These are phyloP conservation scores for Luvunga scandens DNA, from an alignment of 345 rosid species.

Conservation along the genomic window DNA sequence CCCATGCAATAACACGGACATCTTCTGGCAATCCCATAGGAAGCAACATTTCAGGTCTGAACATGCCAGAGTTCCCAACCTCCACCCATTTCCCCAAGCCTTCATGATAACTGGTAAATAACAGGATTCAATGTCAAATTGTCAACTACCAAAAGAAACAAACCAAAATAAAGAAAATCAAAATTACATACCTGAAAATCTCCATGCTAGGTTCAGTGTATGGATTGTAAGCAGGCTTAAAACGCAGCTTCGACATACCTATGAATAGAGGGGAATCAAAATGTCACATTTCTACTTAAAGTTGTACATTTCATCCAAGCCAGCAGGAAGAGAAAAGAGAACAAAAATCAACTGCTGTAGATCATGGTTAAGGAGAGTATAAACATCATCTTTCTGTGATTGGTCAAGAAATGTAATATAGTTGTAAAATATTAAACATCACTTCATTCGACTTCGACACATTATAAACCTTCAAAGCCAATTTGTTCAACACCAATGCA, in stretches of 20 bases:
- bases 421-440: neutral
- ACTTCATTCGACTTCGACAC: neutral
- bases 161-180: neutral
- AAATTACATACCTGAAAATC: conserved; percentile 64
- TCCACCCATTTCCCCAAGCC: conserved; percentile 86
- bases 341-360: neutral
- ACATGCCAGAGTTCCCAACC: conserved; percentile 95
- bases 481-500: neutral
- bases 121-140: neutral
- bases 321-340: neutral
- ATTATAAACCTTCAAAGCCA: neutral
- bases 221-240: conserved; percentile 97
- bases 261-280: conserved; percentile 9
- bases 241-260: conserved; percentile 88
- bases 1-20: conserved; percentile 89
- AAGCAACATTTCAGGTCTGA: conserved; percentile 89
- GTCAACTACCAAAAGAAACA: neutral
- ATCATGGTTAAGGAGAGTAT: neutral
- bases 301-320: neutral
- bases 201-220: conserved; percentile 99
- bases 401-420: neutral
- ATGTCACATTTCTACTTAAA: neutral
- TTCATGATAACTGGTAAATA: conserved; percentile 67
- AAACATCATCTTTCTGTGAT: neutral
- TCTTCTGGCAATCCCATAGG: conserved; percentile 98